These are phyloP conservation scores for Kalanchoe fedtschenkoi DNA, from an alignment of 164 flowering plant genomes.

Conservation along the genomic window DNA sequence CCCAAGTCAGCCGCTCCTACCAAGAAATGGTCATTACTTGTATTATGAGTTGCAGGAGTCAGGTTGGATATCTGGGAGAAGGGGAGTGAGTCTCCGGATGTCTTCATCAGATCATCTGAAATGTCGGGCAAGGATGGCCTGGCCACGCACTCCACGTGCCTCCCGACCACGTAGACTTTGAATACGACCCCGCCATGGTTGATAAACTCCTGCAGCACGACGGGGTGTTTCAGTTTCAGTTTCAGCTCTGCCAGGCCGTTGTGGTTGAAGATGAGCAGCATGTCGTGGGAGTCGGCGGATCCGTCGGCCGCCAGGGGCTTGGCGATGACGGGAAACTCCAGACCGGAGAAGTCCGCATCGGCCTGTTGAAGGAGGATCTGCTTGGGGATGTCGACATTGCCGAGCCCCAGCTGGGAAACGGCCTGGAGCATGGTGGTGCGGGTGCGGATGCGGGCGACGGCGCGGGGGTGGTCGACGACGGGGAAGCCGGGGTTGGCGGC, in stretches of 20 bases:
- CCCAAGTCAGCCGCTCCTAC: conserved; percentile 1
- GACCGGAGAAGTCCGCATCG: conserved; percentile 7
- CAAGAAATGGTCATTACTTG: not conserved
- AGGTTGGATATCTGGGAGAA: conserved; percentile 37
- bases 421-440: conserved; percentile 34
- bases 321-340: conserved; percentile 32
- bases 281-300: conserved; percentile 23
- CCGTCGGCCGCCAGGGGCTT: conserved; percentile 37
- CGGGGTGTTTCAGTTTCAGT: conserved; percentile 14
- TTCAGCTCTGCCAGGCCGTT: conserved; percentile 15
- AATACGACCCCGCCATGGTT: conserved; percentile 49
- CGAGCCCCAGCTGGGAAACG: conserved; percentile 12
- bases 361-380: conserved; percentile 24
- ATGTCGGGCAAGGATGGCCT: conserved; percentile 37
- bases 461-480: conserved; percentile 25
- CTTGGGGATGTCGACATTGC: conserved; percentile 16
- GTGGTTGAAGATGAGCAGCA: conserved; percentile 22
- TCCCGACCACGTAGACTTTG: conserved; percentile 40
- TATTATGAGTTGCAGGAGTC: not conserved
- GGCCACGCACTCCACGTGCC: conserved; percentile 25
- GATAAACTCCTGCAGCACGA: conserved; percentile 41
- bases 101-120: conserved; percentile 17
- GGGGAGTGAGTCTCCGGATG: conserved; percentile 13
- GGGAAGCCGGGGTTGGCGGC: conserved; percentile 15
- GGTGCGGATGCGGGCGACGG: conserved; percentile 23